A percentile compares a stretch with the other conserved stretches of the same genome.
Conservation (phyloP, 1,284 basidiomycete genomes). For the Bondarzewia mesenterica region DNA sequence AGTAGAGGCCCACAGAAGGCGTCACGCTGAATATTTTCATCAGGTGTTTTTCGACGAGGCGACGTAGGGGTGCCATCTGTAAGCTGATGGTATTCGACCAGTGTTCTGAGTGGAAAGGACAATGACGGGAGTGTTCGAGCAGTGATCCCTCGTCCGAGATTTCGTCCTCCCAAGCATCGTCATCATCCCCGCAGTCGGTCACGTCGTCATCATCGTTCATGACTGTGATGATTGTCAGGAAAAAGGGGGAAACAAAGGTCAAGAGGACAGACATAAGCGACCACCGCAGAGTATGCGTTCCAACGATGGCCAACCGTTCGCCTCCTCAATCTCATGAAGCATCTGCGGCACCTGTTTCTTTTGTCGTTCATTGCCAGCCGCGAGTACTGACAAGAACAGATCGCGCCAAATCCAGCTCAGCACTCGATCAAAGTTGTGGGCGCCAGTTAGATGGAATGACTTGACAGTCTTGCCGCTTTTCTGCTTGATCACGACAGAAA, state of each 20-base stretch:
- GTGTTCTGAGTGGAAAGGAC: constrained; percentile 35
- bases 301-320: constrained; percentile 40
- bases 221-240: constrained; percentile 5
- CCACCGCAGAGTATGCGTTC: constrained; percentile 48
- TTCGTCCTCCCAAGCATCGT: constrained; percentile 14
- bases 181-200: constrained; percentile 18
- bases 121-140: constrained; percentile 13
- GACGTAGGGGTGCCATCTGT: constrained; percentile 33
- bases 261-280: constrained; percentile 26
- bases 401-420: constrained; percentile 64
- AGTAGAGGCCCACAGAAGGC: constrained; percentile 41
- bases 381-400: constrained; percentile 46
- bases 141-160: constrained; percentile 19
- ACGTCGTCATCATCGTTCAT: constrained; percentile 21
- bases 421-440: constrained; percentile 37
- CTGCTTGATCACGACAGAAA: constrained; percentile 36
- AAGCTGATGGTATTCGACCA: constrained; percentile 38
- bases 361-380: constrained; percentile 27
- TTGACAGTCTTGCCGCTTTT: constrained; percentile 37
- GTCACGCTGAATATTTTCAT: constrained; percentile 35
- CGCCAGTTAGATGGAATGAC: constrained; percentile 41
- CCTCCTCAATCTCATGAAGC: constrained; percentile 44
- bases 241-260: neutral
- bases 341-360: constrained; percentile 37
- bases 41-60: constrained; percentile 35